Evolutionary conservation across 352 stramenopile genomes (phyloP), one percentile per base, ranked within the genome.

Genomic region (Pythium folliculosum): DNA sequence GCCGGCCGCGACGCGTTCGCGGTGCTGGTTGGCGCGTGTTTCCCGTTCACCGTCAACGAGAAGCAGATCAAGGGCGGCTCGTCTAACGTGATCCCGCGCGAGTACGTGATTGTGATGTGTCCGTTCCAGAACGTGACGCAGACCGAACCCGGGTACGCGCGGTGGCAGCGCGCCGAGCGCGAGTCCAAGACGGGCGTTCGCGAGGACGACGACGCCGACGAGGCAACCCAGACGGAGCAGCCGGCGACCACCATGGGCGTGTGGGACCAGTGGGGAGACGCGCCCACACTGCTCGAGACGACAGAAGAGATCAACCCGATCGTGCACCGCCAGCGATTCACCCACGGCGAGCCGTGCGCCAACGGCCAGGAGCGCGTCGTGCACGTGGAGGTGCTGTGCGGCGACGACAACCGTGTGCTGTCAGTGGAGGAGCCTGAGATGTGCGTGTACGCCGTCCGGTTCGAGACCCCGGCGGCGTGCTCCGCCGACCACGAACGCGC

Each of bases 381-480:
- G 10, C 73, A 82, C 16, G 89, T 97, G 2, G 67, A 84, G 19
- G 68, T 98, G 6, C 80, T 74, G 21, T 98, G 94, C 70, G 91
- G 90, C 14, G 50, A 63, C 13, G 70, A 72, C 12, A 95, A 92
- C 58, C 86, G 82, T 48, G 65, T 98, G 1, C 14, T 95, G n/a
- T 86, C 79, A 10, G 83, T 97, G 8, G 86, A 97, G 54, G 94
- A 98, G 73, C 81, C 85, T 30, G 80, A 95, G 57, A 98, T 95
- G 69, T 98, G 94, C 64, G 67, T 86, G 35, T 98, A 98, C 71
- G 77, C 85, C 16, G 78, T 98, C 54, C 66, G 60, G 49, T 96
- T 98, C 58, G 86, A 76, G 57, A 89, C 84, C 0, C 81, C 84
- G 0, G 84, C 81, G 2, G 83, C 80, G 9, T 95, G 84, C 19